Percentiles rank a stretch among this genome's conserved stretches.
Conservation (phyloP, 1,284 basidiomycete genomes). For the Hortiboletus rubellus region DNA sequence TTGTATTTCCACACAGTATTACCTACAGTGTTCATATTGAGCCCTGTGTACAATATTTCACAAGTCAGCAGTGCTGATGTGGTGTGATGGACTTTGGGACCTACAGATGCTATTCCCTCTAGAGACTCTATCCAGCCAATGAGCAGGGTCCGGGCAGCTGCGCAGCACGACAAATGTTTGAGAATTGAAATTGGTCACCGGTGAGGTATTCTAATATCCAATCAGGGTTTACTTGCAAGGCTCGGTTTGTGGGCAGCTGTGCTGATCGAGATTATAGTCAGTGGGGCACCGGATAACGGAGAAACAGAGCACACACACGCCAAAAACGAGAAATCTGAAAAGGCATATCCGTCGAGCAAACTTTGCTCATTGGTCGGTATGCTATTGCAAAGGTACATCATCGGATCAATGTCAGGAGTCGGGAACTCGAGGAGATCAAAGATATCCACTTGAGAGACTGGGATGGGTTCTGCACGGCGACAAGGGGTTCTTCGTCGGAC, state of each 20-base stretch:
- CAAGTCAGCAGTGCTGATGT: too few species aligned
- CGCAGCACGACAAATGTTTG: too few species aligned
- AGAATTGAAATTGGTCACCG: too few species aligned
- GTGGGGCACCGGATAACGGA: not conserved
- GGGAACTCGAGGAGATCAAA: slow-evolving; percentile 1
- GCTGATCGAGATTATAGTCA: not conserved
- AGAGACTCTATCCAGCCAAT: too few species aligned
- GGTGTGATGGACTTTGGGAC: too few species aligned
- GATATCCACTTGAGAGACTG: not conserved
- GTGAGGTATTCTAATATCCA: too few species aligned
- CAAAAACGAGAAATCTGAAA: slow-evolving; percentile 3
- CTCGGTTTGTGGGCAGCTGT: not conserved
- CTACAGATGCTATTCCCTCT: too few species aligned
- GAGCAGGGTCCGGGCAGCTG: too few species aligned
- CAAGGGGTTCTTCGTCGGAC: not conserved
- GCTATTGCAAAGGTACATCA: not conserved
- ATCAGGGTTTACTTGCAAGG: slow-evolving; percentile 38
- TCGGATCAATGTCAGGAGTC: not conserved
- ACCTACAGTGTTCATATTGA: too few species aligned
- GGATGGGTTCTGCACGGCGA: not conserved
- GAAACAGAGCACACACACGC: not conserved
- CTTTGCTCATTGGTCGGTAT: not conserved
- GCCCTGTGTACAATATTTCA: too few species aligned
- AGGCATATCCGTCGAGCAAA: not conserved
- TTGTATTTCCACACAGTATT: too few species aligned